These are phyloP conservation scores for Flammula alnicola DNA, from an alignment of 1,284 basidiomycete species.

Conservation along the genomic window DNA sequence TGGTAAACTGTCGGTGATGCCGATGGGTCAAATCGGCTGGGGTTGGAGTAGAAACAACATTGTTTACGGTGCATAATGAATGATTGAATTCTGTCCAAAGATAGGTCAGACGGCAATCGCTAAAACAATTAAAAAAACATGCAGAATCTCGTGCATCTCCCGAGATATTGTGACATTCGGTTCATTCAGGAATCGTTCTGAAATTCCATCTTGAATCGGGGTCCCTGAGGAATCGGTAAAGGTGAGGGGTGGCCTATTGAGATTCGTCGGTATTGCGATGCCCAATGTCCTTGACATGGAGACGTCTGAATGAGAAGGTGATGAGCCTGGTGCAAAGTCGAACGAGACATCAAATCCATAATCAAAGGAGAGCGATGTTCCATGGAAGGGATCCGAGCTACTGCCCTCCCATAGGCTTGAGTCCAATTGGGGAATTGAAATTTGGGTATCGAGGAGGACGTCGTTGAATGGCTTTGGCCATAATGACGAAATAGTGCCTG, in stretches of 20 bases:
- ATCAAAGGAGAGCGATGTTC: constrained; percentile 4
- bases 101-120: background rate
- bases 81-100: constrained; percentile 49
- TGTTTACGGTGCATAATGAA: constrained; percentile 63
- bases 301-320: constrained; percentile 8
- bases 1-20: constrained; percentile 24
- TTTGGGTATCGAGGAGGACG: background rate
- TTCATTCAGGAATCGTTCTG: constrained; percentile 14
- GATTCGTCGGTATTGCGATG: constrained; percentile 5
- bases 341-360: constrained; percentile 1
- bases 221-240: constrained; percentile 20
- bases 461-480: constrained; percentile 1
- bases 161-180: constrained; percentile 16
- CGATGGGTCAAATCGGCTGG: constrained; percentile 46
- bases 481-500: constrained; percentile 10
- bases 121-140: constrained; percentile 8
- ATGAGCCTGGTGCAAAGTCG: constrained; percentile 4
- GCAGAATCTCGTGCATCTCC: constrained; percentile 26
- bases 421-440: background rate
- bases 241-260: constrained; percentile 3
- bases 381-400: constrained; percentile 7
- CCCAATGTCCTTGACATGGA: constrained; percentile 12
- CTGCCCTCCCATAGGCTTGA: constrained; percentile 3
- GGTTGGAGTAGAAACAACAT: constrained; percentile 59
- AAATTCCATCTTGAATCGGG: constrained; percentile 16